These are phyloP conservation scores for Epichloe elymi DNA, from an alignment of 2,329 filamentous ascomycete genomes.

Conservation along the genomic window DNA sequence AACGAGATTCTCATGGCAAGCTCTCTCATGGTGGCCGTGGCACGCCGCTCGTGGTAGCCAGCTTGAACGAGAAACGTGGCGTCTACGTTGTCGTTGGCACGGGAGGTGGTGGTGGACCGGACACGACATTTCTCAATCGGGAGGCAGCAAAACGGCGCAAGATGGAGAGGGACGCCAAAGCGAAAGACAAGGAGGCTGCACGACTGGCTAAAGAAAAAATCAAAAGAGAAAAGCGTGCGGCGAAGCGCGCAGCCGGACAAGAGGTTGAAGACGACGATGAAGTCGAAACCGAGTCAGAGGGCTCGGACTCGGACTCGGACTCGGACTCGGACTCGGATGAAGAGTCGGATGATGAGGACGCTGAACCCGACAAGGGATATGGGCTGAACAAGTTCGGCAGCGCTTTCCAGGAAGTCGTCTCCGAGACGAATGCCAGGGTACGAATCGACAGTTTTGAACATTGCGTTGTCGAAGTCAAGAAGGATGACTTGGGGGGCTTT, in stretches of 20 bases:
- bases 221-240: constrained; percentile 48
- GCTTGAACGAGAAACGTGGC: constrained; percentile 72
- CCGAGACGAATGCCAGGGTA: constrained; percentile 79
- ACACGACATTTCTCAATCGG: constrained; percentile 54
- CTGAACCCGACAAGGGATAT: constrained; percentile 47
- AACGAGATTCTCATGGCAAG: constrained; percentile 61
- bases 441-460: constrained; percentile 95
- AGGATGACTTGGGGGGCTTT: constrained; percentile 87
- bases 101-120: constrained; percentile 69
- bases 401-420: constrained; percentile 89
- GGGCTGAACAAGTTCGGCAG: constrained; percentile 84
- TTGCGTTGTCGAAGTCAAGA: constrained; percentile 93
- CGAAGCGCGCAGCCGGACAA: constrained; percentile 32
- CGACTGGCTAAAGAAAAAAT: constrained; percentile 42
- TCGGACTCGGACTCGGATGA: constrained; percentile 21
- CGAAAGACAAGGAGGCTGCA: constrained; percentile 46
- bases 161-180: constrained; percentile 49
- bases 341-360: constrained; percentile 40
- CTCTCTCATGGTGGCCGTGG: constrained; percentile 56
- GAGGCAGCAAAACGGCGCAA: constrained; percentile 51
- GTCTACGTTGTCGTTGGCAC: constrained; percentile 91
- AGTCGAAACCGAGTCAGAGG: constrained; percentile 30
- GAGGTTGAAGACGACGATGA: constrained; percentile 37
- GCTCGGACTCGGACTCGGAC: constrained; percentile 29
- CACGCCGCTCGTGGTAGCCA: constrained; percentile 79